Evolutionary conservation across 2,329 filamentous ascomycete species (phyloP), one percentile per base, ranked within the genome.

Genomic region (Aspergillus oerlinghausenensis): DNA sequence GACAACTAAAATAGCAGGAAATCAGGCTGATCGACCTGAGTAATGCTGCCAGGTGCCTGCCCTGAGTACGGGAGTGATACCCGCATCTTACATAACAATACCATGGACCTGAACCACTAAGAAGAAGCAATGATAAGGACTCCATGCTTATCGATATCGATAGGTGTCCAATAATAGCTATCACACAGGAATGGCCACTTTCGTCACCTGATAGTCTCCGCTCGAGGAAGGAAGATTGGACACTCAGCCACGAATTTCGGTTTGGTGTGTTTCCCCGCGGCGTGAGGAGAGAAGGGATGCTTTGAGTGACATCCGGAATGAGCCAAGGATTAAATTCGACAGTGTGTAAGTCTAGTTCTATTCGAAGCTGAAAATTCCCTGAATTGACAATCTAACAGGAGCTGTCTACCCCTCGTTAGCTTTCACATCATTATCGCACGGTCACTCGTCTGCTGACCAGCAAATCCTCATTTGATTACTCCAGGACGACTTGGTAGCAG

Each of bases 171-270:
- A 59, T 60, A 29, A 49, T 19, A 45, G 17, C 10, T 32, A 19
- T 42, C 40, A 32, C 50, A 49, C 51, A 43, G 54, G 50, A 38
- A 56, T 55, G 49, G 54, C 43, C 49, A 29, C 47, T 29, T 55
- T 49, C 50, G 57, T 62, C 61, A 63, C 61, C 60, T 63, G 61
- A 63, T 57, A 55, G 49, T 47, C 43, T 47, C 43, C 43, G 19
- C 19, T 25, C 10, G 14, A 47, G 43, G 43, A 47, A 47, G 23
- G 43, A 14, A 26, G 19, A 25, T 25, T 7, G 43, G 21, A 47
- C 23, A 26, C 43, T 26, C 43, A 47, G 43, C 43, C 43, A 47
- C 43, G 25, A 3, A 21, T 47, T 47, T 23, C 23, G 21, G 11
- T 25, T 23, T 47, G 9, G 42, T 45, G 21, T 8, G 1, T 23